Conservation (phyloP, 768 basidiomycete genomes). For the Krasilnikovozyma curviuscula region DNA sequence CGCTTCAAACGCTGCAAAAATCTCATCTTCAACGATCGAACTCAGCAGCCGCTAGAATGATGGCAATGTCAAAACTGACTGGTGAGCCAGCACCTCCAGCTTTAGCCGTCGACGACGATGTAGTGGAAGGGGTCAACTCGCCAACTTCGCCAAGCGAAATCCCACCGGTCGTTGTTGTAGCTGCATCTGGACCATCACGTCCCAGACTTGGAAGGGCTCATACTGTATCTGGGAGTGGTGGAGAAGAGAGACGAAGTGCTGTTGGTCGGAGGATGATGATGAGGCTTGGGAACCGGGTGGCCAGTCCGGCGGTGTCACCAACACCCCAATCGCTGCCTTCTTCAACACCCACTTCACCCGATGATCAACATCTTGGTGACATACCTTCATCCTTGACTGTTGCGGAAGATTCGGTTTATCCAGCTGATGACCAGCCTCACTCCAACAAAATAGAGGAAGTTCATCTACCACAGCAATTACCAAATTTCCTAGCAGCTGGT, state of each 20-base stretch:
- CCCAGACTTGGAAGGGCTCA: slow-evolving; percentile 23
- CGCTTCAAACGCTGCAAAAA: slow-evolving; percentile 46
- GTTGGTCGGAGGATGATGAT: slow-evolving; percentile 27
- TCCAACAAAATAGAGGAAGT: too few relatives aligned
- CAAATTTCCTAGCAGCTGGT: too few relatives aligned
- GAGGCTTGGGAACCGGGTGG: slow-evolving; percentile 20
- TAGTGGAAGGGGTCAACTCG: background rate
- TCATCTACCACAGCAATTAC: too few relatives aligned
- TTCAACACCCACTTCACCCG: background rate
- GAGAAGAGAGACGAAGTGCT: slow-evolving; percentile 24
- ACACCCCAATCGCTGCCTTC: slow-evolving; percentile 1
- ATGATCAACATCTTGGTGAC: too few relatives aligned
- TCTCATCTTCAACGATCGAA: slow-evolving; percentile 66
- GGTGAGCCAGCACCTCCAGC: slow-evolving; percentile 43
- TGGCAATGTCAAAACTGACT: slow-evolving; percentile 70
- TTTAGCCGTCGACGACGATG: slow-evolving; percentile 19
- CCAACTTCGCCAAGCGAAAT: background rate
- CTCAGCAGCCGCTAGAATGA: slow-evolving; percentile 57
- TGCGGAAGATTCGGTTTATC: too few relatives aligned
- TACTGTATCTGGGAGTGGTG: slow-evolving; percentile 18
- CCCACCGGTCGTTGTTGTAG: background rate
- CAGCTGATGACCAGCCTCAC: too few relatives aligned
- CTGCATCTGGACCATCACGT: background rate
- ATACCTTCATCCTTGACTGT: too few relatives aligned
- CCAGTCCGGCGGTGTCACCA: slow-evolving; percentile 16